Evolutionary conservation across 768 basidiomycete genomes (phyloP).

Genomic region (Agaricus subrufescens): DNA sequence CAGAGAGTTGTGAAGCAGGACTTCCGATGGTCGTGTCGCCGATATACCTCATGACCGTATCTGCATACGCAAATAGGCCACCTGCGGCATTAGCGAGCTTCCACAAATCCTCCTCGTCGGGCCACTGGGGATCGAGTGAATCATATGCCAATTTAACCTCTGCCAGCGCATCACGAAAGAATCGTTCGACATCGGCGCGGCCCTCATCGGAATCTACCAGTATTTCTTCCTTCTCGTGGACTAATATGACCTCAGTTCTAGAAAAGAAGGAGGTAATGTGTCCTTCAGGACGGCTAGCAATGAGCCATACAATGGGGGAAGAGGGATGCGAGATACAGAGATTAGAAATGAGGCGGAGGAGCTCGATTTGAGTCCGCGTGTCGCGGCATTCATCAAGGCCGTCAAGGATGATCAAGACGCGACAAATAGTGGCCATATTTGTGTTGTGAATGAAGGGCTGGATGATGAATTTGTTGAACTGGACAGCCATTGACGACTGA

Average conservation of each 20-base stretch:
- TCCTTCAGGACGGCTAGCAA: conserved; percentile 22
- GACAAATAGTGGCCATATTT: no score
- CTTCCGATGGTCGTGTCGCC: not conserved
- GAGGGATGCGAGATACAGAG: not conserved
- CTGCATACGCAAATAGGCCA: conserved; percentile 21
- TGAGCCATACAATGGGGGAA: conserved; percentile 17
- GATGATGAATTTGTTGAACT: conserved; percentile 13
- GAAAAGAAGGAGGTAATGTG: conserved; percentile 15
- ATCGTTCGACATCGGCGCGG: conserved; percentile 14
- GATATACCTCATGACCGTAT: conserved; percentile 16
- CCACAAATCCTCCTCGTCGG: conserved; percentile 8
- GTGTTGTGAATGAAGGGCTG: conserved; percentile 3
- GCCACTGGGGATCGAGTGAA: conserved; percentile 15
- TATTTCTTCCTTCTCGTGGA: not conserved
- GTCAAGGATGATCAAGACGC: conserved; percentile 14
- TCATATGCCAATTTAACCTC: not conserved
- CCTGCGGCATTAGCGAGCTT: conserved; percentile 14
- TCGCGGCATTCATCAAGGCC: conserved; percentile 22
- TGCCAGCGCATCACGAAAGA: conserved; percentile 9
- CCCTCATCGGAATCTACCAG: conserved; percentile 12
- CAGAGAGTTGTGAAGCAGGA: not conserved
- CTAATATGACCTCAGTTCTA: not conserved
- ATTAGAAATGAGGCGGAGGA: conserved; percentile 12
- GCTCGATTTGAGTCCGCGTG: conserved; percentile 6
- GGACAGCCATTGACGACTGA: conserved; percentile 6